These are phyloP conservation scores for Cardamine resedifolia DNA, from an alignment of 345 rosid genomes.

Conservation along the genomic window DNA sequence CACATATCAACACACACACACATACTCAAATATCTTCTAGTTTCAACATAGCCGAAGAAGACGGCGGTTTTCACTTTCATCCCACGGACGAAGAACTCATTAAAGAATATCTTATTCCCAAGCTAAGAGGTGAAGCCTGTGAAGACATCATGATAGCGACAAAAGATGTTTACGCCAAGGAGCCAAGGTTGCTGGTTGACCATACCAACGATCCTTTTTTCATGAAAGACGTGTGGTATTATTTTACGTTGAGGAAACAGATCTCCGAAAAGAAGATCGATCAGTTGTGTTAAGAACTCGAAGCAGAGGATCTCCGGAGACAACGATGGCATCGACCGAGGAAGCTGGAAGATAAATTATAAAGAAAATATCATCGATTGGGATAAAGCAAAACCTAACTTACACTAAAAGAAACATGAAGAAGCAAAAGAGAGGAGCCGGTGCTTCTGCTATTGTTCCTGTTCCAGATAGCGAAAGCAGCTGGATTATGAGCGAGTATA, in stretches of 20 bases:
- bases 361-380: neutral
- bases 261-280: neutral
- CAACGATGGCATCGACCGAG: neutral
- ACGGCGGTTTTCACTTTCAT: too few relatives aligned
- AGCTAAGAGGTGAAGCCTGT: too few relatives aligned
- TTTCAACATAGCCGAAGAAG: too few relatives aligned
- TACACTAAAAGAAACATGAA: neutral
- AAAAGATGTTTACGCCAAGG: too few relatives aligned
- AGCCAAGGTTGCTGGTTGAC: too few relatives aligned
- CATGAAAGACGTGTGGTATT: neutral
- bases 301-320: conserved; percentile 3
- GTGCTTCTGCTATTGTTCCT: neutral
- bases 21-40: too few relatives aligned
- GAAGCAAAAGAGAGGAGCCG: neutral
- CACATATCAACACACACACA: too few relatives aligned
- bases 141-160: too few relatives aligned
- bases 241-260: neutral
- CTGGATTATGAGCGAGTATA: neutral
- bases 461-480: neutral
- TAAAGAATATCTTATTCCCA: too few relatives aligned
- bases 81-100: too few relatives aligned
- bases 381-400: neutral
- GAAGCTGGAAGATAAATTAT: neutral
- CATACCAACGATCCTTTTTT: neutral
- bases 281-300: neutral